Base-by-base conservation (phyloP, 2,329 filamentous ascomycete genomes). In the Phialemonium atrogriseum region DNA sequence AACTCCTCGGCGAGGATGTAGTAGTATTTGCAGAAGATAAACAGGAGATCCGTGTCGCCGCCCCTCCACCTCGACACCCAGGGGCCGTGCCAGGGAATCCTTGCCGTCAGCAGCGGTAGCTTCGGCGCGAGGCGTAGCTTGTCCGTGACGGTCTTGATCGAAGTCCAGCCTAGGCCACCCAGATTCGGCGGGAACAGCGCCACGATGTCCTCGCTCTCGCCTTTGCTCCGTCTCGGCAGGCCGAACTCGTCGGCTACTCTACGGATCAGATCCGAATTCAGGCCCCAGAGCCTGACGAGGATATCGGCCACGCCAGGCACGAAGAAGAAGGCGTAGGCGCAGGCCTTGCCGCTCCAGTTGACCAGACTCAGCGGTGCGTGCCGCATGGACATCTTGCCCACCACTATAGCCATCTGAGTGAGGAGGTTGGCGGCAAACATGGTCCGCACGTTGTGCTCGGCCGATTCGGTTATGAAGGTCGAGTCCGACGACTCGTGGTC, bases 321-420 rank as follows among this genome's bases (percentile, higher is more conserved):
- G 48, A 94, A 95, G 59, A 89, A 91, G 56, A 94, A 94, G 18
- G 85, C 87, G 55, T 93, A 94, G 2, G 88, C 87, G 49, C 84
- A 89, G 4, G 86, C 84, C 57, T 91, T 93, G 37, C 85, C 88
- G 33, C 84, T 86, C 52, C 94, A 94, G 18, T 82, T 81, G 36
- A 94, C 84, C 36, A 87, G 55, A 44, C 76, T 81, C 13, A 65
- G 47, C 1, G 73, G 71, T 4, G 64, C 65, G 36, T 86, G 81
- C 29, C 84, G 75, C 47, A 84, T 64, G 11, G 84, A 87, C 77
- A 94, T 82, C 51, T 86, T 89, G 33, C 91, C 84, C 6, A 94
- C 80, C n/a, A 87, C 82, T 41, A 91, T 82, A 2, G 74, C 69
- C 76, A 94, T 83, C 49, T 94, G 88, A 23, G 80, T 77, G 24